Evolutionary conservation across 495 filamentous ascomycete genomes (phyloP).

Genomic region (Lichina pygmaea): DNA sequence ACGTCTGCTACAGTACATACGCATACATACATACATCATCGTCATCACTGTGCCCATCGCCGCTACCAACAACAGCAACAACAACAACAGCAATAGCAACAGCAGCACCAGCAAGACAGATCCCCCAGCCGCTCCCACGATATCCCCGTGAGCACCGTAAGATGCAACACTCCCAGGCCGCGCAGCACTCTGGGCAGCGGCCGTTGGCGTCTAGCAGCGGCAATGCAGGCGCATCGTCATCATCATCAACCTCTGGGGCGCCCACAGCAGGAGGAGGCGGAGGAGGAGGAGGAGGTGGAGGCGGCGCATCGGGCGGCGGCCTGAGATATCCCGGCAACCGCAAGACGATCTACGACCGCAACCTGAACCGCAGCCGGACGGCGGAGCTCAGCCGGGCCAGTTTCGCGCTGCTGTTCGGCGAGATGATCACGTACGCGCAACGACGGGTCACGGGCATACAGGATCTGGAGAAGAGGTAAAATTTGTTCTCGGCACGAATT

Average conservation of each 20-base stretch:
- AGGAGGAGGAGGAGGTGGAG: neutral
- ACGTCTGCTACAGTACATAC: neutral
- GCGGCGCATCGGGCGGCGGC: constrained; percentile 12
- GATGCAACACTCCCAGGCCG: neutral
- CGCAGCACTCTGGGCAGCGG: neutral
- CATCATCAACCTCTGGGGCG: neutral
- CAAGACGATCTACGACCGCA: constrained; percentile 94
- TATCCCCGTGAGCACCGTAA: neutral
- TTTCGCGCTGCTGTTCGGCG: constrained; percentile 86
- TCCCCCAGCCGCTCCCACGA: constrained; percentile 10
- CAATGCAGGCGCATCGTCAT: neutral
- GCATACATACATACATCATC: too few relatives aligned
- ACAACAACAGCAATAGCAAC: neutral
- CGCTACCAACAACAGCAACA: neutral
- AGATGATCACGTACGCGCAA: constrained; percentile 95
- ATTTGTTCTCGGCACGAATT: too few relatives aligned
- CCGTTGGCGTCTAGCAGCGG: neutral
- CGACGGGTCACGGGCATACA: constrained; percentile 70
- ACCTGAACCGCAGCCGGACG: constrained; percentile 66
- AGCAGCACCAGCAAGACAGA: constrained; percentile 7
- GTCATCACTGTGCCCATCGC: neutral
- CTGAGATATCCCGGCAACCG: constrained; percentile 81
- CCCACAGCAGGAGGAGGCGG: neutral
- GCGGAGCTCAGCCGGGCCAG: constrained; percentile 71
- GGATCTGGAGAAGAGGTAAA: constrained; percentile 70